These are phyloP conservation scores for Microdochium nivale DNA, from an alignment of 2,329 filamentous ascomycete genomes.

Conservation along the genomic window DNA sequence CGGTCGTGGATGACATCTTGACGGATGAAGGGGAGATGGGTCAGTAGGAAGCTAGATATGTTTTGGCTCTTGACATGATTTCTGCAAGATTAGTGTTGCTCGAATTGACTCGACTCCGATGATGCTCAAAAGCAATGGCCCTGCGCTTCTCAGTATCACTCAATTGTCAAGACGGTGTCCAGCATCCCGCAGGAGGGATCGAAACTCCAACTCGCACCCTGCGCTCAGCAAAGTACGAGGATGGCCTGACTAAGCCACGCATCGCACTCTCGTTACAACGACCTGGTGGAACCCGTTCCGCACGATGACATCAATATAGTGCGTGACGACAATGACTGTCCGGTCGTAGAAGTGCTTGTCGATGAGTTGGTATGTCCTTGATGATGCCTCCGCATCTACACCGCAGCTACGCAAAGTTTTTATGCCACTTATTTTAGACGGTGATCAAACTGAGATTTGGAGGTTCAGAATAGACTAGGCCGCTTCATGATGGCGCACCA, in stretches of 20 bases:
- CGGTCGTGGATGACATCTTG: conserved; percentile 26
- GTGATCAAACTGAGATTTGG: too few relatives aligned
- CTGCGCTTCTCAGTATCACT: too few relatives aligned
- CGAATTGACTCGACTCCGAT: too few relatives aligned
- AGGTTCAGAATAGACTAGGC: too few relatives aligned
- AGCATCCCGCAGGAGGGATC: too few relatives aligned
- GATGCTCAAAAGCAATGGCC: too few relatives aligned
- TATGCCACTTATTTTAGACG: too few relatives aligned
- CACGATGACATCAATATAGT: background rate
- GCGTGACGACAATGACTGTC: background rate
- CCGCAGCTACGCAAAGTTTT: too few relatives aligned
- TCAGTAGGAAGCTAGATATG: background rate
- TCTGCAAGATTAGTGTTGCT: too few relatives aligned
- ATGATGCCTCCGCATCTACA: background rate
- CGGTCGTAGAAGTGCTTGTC: background rate
- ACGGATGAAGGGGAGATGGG: conserved; percentile 27
- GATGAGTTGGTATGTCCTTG: background rate
- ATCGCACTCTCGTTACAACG: background rate
- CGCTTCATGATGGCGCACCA: background rate
- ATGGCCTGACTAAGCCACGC: background rate
- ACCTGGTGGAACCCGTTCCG: background rate
- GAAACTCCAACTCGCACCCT: too few relatives aligned
- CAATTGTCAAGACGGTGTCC: too few relatives aligned
- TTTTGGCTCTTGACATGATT: too few relatives aligned
- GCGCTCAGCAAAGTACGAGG: background rate